Percentiles rank a stretch among this genome's conserved stretches.
Conservation (phyloP, 352 stramenopile genomes). For the Plasmopara viticola region DNA sequence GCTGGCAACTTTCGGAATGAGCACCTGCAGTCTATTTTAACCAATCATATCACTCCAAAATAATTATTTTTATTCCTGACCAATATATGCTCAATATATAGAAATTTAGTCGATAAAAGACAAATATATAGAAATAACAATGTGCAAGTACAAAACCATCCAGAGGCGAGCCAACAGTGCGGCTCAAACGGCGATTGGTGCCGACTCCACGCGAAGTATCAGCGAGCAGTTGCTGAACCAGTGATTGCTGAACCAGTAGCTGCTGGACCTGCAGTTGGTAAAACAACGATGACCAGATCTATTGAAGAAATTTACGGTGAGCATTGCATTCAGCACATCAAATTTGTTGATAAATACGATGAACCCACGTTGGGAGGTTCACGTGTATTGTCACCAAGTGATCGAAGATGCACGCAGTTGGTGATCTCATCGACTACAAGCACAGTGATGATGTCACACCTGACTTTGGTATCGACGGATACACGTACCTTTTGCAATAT, state of each 20-base stretch:
- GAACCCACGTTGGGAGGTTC: not conserved
- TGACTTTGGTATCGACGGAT: not conserved
- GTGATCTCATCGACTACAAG: constrained; percentile 1
- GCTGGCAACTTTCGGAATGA: too few relatives aligned
- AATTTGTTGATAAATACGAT: constrained; percentile 1
- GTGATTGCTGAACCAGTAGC: not conserved
- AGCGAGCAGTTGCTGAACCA: not conserved
- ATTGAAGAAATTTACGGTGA: constrained; percentile 1
- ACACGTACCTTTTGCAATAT: constrained; percentile 3
- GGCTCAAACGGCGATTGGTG: not conserved
- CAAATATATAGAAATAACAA: constrained; percentile 2
- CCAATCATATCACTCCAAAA: constrained; percentile 1
- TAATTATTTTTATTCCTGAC: constrained; percentile 5
- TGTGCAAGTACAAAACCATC: constrained; percentile 1
- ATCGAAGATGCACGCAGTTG: constrained; percentile 2
- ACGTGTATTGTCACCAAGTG: not conserved
- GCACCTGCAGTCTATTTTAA: not conserved
- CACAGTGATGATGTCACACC: not conserved
- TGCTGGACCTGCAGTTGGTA: not conserved
- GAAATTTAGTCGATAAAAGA: not conserved
- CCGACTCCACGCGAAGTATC: not conserved
- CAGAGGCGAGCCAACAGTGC: not conserved
- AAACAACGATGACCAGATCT: not conserved
- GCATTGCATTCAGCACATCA: constrained; percentile 2
- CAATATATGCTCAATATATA: constrained; percentile 2